Base-by-base conservation (phyloP, 352 stramenopile species). In the Phytophthora sansomeana region DNA sequence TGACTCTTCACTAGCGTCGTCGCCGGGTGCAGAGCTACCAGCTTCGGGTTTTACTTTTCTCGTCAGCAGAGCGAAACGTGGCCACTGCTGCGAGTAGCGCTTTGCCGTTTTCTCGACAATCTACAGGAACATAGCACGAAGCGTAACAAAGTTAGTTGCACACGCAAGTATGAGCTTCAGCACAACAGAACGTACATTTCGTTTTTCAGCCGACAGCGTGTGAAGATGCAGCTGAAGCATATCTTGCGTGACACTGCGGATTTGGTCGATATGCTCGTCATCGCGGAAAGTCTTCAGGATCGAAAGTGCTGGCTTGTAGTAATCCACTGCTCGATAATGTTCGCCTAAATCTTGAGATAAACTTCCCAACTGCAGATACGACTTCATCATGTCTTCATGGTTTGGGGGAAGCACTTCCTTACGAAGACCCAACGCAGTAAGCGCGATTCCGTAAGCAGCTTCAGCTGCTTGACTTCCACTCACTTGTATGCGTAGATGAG, bases 311-410 rank as follows among this genome's bases (percentile, higher is more conserved):
- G 65, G 55, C 10, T 72, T 74, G 17, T 81, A 85, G 65, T 78
- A 87, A 35, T 90, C 81, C 0, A 90, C 53, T 1, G 81, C 82
- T 43, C 85, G 78, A 28, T 81, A 90, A 7, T 44, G n/a, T 29
- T 93, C 85, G 5, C 63, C 77, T 4, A 93, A 30, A 11, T 67
- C 60, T 26, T 57, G 49, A 29, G 79, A 75, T 6, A 90, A 54
- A 4, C 44, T 52, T 3, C 77, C 85, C 1, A 93, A 52, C 48
- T 89, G 80, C 11, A 90, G 17, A 11, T 70, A 63, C 9, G 82
- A 93, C 8, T 43, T 49, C 42, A 89, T 49, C 7, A 82, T 61
- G 29, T 80, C 69, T 2, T 56, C 44, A 32, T 84, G 71, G 8
- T 75, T 55, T 0, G 19, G 14, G 26, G 59, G 32, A 0, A 86